Base-by-base conservation (phyloP, 2,329 filamentous ascomycete genomes). In the Leptodontidium sp. region DNA sequence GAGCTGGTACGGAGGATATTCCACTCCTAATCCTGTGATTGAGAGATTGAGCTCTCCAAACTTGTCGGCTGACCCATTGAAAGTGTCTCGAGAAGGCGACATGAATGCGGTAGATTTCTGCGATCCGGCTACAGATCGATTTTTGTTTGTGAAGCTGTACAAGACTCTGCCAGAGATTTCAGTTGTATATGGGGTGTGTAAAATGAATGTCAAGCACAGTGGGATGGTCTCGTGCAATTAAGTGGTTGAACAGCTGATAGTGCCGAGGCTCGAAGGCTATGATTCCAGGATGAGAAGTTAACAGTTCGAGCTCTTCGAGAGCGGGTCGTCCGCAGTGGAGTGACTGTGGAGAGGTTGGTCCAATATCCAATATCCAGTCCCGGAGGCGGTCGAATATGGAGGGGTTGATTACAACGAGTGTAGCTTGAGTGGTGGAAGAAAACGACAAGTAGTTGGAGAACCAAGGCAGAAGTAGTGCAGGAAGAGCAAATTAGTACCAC, bases 1-100 rank as follows among this genome's bases (percentile, higher is more conserved):
- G 70, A 90, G 83, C 11, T 77, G 76, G 71, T 87, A 81, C 1
- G 87, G 86, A 24, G 89, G 89, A 72, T 91, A 91, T 74, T 90
- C 83, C 11, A 83, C 81, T 47, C 85, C 86, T 61, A 91, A 75
- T 12, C 89, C 89, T 52, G 86, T 80, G 70, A 91, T 86, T 68
- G 86, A 87, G 78, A 91, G 87, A 68, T 84, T 85, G 65, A 90
- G 82, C 73, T 86, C 84, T 66, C 81, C 82, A 63, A 78, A 79
- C 9, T 66, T 66, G 40, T 73, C 70, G 26, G 61, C 62, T 14
- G 59, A 61, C 26, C 49, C 75, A 73, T 74, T 66, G 32, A 68
- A 55, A 21, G 68, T 35, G n/a, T 66, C 55, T 45, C 17, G 35
- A 53, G 68, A 65, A 1, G 65, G 21, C 12, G 71, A 61, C 73